A percentile compares a stretch with the other conserved stretches of the same genome.
Conservation (phyloP, 495 filamentous ascomycete genomes). For the Letharia columbiana region DNA sequence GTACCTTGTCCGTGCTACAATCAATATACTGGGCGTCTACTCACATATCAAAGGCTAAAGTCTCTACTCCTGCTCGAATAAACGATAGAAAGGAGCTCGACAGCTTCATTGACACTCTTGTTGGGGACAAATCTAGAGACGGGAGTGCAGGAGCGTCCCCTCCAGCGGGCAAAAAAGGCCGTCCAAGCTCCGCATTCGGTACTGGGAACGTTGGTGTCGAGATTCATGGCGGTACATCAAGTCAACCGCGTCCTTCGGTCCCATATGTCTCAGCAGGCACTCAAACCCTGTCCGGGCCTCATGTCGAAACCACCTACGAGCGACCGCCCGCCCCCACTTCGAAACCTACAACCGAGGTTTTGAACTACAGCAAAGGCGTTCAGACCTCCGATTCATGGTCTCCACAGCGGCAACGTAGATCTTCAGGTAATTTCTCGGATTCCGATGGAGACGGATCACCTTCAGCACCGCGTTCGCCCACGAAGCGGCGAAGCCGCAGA, state of each 20-base stretch:
- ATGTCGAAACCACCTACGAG: conserved; percentile 67
- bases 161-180: conserved; percentile 56
- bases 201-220: conserved; percentile 64
- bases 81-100: conserved; percentile 76
- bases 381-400: conserved; percentile 58
- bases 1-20: conserved; percentile 29
- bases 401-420: conserved; percentile 28
- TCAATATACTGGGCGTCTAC: background rate
- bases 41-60: conserved; percentile 21
- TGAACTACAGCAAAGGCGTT: conserved; percentile 92
- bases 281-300: conserved; percentile 60
- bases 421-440: conserved; percentile 50
- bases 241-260: conserved; percentile 8
- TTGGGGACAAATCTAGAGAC: conserved; percentile 69
- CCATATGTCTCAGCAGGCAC: conserved; percentile 29
- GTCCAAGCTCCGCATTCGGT: conserved; percentile 78
- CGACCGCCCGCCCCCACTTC: conserved; percentile 60
- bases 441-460: conserved; percentile 46
- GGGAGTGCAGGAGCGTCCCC: conserved; percentile 52
- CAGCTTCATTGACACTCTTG: conserved; percentile 64
- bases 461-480: conserved; percentile 34
- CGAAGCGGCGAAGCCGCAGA: conserved; percentile 64
- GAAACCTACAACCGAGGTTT: conserved; percentile 65
- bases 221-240: conserved; percentile 46
- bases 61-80: conserved; percentile 58